Base-by-base conservation (phyloP, 805 yeast genomes). In the Yarrowia deformans region DNA sequence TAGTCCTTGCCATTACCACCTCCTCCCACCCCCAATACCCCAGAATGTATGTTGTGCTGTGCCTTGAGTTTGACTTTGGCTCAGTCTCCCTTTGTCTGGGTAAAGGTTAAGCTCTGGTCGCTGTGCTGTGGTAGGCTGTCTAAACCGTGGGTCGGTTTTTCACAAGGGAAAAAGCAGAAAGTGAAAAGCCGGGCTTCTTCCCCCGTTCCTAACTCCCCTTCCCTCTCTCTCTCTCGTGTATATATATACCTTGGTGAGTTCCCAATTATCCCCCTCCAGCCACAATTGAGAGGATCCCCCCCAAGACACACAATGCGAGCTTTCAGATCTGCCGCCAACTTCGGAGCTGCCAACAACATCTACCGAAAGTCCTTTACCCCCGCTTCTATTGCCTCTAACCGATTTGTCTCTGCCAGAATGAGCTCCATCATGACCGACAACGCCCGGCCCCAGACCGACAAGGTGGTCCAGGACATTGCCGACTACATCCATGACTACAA, bases 391-490 rank as follows among this genome's bases (percentile, higher is more conserved):
- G 68, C 68, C 39, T 63, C 68, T 63, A 63, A 63, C 68, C 68
- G 68, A 63, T 63, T 63, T 63, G 68, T 63, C 55, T 63, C 68
- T 48, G 68, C 68, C 68, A 63, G 68, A 63, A 63, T 63, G 68
- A 37, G 48, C 56, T 63, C 68, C 68, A 63, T 63, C 68, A 63
- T 63, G 68, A 63, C 68, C 63, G 84, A 83, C 75, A 85, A 85
- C 75, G 82, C 81, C 46, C 82, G 87, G 67, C 88, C 88, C 9
- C 73, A 78, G 68, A 79, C 85, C 34, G 89, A 86, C 75, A 75
- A 77, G 68, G 86, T 85, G 19, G 74, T 86, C 45, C 74, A 75
- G 69, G 83, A 83, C 70, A 86, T 86, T 70, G 82, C 89, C 14
- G 76, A 77, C 50, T 86, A 86, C 73, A 81, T 85, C 32, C 88